A percentile compares a stretch with the other conserved stretches of the same genome.
phyloP scores from a whole-genome alignment of 495 filamentous ascomycete species.

The Penicillium antarcticum region DNA sequence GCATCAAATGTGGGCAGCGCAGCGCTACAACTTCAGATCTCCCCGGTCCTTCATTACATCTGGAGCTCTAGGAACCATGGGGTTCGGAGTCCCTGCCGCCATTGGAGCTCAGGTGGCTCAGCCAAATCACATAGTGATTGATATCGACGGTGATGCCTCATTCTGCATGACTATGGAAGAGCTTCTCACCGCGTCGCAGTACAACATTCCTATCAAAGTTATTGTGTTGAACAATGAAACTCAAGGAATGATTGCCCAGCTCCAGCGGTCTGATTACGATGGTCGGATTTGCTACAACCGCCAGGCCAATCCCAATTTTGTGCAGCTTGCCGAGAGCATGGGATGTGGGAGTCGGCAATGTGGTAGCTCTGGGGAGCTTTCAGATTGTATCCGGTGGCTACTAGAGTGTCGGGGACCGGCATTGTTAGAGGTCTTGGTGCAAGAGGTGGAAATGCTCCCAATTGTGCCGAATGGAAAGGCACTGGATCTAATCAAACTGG shows the following conservation, averaged over 20 bases:
- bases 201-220: conserved; percentile 89
- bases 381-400: conserved; percentile 67
- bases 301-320: conserved; percentile 73
- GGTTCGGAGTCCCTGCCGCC: conserved; percentile 85
- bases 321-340: conserved; percentile 60
- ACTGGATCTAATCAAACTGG: background rate
- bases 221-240: conserved; percentile 95
- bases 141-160: conserved; percentile 95
- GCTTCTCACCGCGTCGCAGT: conserved; percentile 83
- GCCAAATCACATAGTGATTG: conserved; percentile 81
- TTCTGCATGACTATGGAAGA: conserved; percentile 96
- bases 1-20: conserved; percentile 96
- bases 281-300: conserved; percentile 91
- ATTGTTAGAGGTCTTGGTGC: conserved; percentile 47
- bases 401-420: conserved; percentile 66
- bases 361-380: conserved; percentile 55
- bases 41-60: conserved; percentile 89
- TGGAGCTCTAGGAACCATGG: conserved; percentile 93
- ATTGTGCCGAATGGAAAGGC: background rate
- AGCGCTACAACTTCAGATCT: conserved; percentile 88
- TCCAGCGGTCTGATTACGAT: conserved; percentile 91
- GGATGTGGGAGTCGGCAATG: conserved; percentile 57
- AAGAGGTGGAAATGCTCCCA: background rate
- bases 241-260: conserved; percentile 93
- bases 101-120: conserved; percentile 92